Base-by-base conservation (phyloP, 805 yeast species). In the Metschnikowia borealis region DNA sequence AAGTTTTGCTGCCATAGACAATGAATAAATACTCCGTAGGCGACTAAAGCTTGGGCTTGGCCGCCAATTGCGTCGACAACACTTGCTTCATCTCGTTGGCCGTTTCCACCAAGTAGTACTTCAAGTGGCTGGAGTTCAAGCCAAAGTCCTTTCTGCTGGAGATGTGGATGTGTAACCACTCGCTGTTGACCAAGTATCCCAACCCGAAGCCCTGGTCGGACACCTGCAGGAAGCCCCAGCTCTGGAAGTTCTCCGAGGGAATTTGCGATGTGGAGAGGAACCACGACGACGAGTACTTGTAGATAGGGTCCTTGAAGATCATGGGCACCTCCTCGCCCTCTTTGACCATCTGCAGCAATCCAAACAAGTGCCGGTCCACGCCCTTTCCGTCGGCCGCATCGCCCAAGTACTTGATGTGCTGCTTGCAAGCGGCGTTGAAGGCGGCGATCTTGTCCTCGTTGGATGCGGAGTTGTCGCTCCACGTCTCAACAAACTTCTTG, bases 141-240 rank as follows among this genome's bases (percentile, higher is more conserved):
- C 80, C 81, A 54, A 75, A 79, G 40, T 82, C 80, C 69, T 79
- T 83, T 74, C 82, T 85, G 54, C 84, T 80, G 44, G 90, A 84
- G 54, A 92, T 83, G 70, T 91, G 92, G 62, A 94, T 82, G 65
- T 90, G 92, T 57, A 90, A 62, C 82, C 87, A 85, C 59, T 91
- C 86, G 52, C 81, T 81, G 75, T 88, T 90, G 62, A 92, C 78
- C 89, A 90, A 89, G 74, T 92, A 92, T 7, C 96, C 97, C 55
- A 89, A 78, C 6, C 98, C 99, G 62, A 87, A 84, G 7, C 99
- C 99, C 54, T 85, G 88, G 63, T 91, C 96, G 60, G 87, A 83
- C 45, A 94, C 98, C 67, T 95, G 96, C 17, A 96, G 82, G 89
- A 90, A 92, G 33, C 99, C 99, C 78, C 91, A 92, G 41, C 95